Base-by-base conservation (phyloP, 148 eudicot species). In the Bassia scoparia region DNA sequence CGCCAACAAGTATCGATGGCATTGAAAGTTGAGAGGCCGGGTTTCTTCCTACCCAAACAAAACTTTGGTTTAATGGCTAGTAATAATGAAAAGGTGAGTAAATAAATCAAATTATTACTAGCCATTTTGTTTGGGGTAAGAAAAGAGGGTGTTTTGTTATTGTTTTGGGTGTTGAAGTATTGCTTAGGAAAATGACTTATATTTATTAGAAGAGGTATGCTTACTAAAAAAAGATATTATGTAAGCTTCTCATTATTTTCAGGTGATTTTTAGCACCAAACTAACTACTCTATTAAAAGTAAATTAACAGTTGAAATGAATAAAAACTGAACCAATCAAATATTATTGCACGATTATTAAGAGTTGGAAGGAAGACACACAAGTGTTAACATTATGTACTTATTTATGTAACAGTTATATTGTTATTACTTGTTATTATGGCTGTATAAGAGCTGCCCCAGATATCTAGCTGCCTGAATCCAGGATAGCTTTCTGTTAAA, bases 1-100 rank as follows among this genome's bases (percentile, higher is more conserved):
- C 93, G 76, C 98, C 98, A 94, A 70, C 96, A 94, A 2, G 68
- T 37, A 35, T 94, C 97, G 3, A 93, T 90, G 62, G 83, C 82
- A 35, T 92, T 92, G 65, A 85, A 56, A 26, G 43, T 76, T 33
- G 78, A 23, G 2, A 54, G 71, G 43, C 60, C 61, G 14, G 64
- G 43, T 41, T 55, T 74, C 75, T 46, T 74, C 75, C 35, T 60
- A 26, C 78, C 82, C 61, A 58, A 56, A 31, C 58, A 60, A 1
- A 37, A 35, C n/a, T 33, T 12, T 24, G 61, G 61, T 27, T 30
- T 29, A 50, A 63, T 69, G 49, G 75, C 75, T 37, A 79, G 72
- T 64, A 74, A 63, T 60, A 37, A 15, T 30, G 52, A 56, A 23
- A 79, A 24, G 35, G 56, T 15, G 24, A 75, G 17, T 17, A 70